Conservation (phyloP, 192 early-diverging fungal genomes). For the Coemansia sp. region DNA sequence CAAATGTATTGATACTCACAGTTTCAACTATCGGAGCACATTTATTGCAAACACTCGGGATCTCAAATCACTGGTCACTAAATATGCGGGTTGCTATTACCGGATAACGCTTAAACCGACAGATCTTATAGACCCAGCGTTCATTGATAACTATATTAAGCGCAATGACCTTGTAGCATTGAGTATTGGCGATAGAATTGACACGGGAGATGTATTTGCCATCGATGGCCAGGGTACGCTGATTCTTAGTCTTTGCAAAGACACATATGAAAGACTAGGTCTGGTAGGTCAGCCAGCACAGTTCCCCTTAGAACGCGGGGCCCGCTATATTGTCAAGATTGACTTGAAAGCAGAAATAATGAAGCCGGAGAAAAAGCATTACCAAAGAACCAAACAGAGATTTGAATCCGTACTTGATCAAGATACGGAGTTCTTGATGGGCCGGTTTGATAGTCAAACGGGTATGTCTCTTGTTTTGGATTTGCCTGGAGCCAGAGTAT, state of each 20-base stretch:
- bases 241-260: constrained; percentile 40
- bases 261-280: constrained; percentile 37
- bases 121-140: constrained; percentile 32
- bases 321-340: constrained; percentile 27
- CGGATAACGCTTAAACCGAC: constrained; percentile 16
- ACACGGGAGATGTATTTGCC: constrained; percentile 44
- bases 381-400: constrained; percentile 16
- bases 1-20: constrained; percentile 30
- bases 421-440: constrained; percentile 18
- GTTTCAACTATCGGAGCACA: constrained; percentile 41
- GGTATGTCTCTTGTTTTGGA: constrained; percentile 28
- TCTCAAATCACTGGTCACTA: neutral
- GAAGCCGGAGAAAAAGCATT: constrained; percentile 35
- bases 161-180: constrained; percentile 23
- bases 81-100: constrained; percentile 20
- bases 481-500: constrained; percentile 11
- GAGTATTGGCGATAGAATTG: constrained; percentile 13
- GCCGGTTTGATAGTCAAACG: constrained; percentile 13
- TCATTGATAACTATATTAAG: constrained; percentile 24
- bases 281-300: constrained; percentile 17
- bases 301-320: constrained; percentile 36
- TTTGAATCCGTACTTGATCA: constrained; percentile 19
- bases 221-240: constrained; percentile 36
- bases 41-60: constrained; percentile 3
- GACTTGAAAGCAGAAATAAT: constrained; percentile 18